Evolutionary conservation across 208 protist genomes (phyloP).

Genomic region (Wallacemonas sp.): DNA sequence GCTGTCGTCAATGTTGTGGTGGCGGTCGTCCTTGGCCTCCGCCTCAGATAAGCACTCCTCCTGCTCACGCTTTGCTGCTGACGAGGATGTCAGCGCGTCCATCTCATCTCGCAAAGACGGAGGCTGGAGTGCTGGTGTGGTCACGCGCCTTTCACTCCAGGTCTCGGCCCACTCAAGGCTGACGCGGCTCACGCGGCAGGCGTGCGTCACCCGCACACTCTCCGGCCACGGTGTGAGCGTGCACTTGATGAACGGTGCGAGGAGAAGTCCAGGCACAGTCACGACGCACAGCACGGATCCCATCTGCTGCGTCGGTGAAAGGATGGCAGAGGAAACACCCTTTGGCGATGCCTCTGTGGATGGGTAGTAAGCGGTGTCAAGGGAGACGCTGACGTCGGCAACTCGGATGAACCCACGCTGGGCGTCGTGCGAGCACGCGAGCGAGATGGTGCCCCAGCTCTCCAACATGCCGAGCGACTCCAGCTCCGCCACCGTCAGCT

Average conservation of each 20-base stretch:
- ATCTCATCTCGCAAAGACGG: not conserved
- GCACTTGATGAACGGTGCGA: not conserved
- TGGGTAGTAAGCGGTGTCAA: not conserved
- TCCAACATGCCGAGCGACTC: not conserved
- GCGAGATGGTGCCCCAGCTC: not conserved
- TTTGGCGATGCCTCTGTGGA: no score
- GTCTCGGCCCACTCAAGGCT: not conserved
- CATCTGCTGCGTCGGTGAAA: no score
- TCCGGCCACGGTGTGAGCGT: not conserved
- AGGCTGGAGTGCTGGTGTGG: not conserved
- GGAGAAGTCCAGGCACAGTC: not conserved
- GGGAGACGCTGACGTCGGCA: not conserved
- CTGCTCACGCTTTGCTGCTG: no score
- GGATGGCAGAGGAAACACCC: no score
- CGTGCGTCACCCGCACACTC: not conserved
- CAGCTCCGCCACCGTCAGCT: not conserved
- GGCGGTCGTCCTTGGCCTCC: no score
- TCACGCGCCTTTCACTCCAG: not conserved
- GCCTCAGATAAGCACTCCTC: no score
- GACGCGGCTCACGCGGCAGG: not conserved
- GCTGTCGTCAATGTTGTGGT: no score
- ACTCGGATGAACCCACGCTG: conserved; percentile 2
- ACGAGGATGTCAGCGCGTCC: not conserved
- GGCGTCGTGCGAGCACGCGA: conserved; percentile 3
- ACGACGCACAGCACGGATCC: not conserved